Base-by-base conservation (phyloP, 176 grass and related monocot genomes). In the Melocanna baccifera region DNA sequence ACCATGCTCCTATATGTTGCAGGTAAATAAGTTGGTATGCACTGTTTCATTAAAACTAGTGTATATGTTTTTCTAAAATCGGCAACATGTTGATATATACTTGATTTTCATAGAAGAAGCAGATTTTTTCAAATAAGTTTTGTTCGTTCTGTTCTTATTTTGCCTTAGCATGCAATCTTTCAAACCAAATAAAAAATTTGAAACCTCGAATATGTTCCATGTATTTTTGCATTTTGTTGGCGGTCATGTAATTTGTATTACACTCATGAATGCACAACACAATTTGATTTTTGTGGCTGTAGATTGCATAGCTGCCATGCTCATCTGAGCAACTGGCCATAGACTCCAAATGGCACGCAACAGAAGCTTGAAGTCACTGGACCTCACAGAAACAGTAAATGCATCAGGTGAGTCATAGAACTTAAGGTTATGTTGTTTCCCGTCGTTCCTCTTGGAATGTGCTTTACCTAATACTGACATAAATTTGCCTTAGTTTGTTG, bases 211-310 rank as follows among this genome's bases (percentile, higher is more conserved):
- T 14, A 11, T 81, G 28, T 77, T 70, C 45, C 1, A 32, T 41
- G 12, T 29, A 8, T 85, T 23, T 47, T 36, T 73, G 41, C 28
- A 34, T 67, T 68, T 74, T 62, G 23, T 43, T 87, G 3, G 47
- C 9, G 14, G 40, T 39, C 61, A 52, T 87, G 26, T 81, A 77
- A 52, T 46, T 69, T 45, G 14, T 64, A 39, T 78, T 79, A 63
- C 32, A 68, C 91, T 95, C 66, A 95, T 89, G 77, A 87, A 75
- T 86, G 87, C 86, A 89, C 77, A 69, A 78, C 84, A 84, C 96
- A 98, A 93, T 90, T 89, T 96, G 87, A 67, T 99, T 87, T 99
- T 99, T 99, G 93, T 99, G 93, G 78, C 89, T 92, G 89, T 87
- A 96, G 96, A 99, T 92, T 84, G 96, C 70, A 61, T 99, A 85